Evolutionary conservation across 768 basidiomycete species (phyloP).

Genomic region (Hericium erinaceus): DNA sequence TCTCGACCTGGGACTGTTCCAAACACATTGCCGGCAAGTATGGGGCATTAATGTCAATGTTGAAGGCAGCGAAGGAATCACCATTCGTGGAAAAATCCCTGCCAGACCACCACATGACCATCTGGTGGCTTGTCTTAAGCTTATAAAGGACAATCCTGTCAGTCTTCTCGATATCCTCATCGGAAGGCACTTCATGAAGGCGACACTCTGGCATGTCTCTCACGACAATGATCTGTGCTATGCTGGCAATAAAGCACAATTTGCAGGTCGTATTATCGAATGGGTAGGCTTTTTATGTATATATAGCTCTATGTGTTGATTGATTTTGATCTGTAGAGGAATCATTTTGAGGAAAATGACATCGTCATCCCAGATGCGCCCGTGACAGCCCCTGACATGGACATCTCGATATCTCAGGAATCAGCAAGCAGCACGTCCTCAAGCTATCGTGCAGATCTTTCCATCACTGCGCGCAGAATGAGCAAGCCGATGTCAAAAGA

Average conservation of each 20-base stretch:
- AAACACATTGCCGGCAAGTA: slow-evolving; percentile 5
- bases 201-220: slow-evolving; percentile 9
- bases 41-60: slow-evolving; percentile 17
- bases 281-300: slow-evolving; percentile 3
- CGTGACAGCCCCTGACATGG: too few species aligned
- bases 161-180: neutral
- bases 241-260: slow-evolving; percentile 1
- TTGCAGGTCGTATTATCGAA: neutral
- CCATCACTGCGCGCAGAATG: too few species aligned
- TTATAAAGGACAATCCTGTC: neutral
- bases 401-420: too few species aligned
- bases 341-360: too few species aligned
- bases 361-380: too few species aligned
- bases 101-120: neutral
- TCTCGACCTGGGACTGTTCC: neutral
- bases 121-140: neutral
- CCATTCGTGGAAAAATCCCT: neutral
- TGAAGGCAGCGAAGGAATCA: slow-evolving; percentile 14
- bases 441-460: too few species aligned
- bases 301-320: too few species aligned
- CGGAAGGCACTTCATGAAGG: neutral
- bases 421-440: too few species aligned
- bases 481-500: neutral
- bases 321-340: too few species aligned
- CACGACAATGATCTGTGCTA: neutral